Evolutionary conservation across 2,329 filamentous ascomycete genomes (phyloP).

Genomic region (Bretziella fagacearum): DNA sequence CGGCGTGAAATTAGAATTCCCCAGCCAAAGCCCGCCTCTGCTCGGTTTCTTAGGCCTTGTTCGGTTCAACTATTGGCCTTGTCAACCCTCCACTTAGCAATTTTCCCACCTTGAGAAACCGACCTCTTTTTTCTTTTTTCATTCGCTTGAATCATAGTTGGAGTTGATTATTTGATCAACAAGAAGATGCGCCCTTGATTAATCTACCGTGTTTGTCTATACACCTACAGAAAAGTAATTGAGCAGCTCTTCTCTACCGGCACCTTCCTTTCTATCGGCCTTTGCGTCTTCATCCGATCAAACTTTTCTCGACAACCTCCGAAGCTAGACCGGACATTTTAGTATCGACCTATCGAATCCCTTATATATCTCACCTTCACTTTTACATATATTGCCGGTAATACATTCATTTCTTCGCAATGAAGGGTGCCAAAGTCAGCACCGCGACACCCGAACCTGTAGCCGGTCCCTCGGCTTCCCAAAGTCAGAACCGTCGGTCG

Average conservation of each 20-base stretch:
- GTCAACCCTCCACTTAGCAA: background rate
- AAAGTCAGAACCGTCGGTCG: constrained; percentile 35
- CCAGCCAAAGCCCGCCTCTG: background rate
- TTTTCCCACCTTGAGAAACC: background rate
- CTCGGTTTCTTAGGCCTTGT: constrained; percentile 1
- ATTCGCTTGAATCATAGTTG: no score
- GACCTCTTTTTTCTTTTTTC: background rate
- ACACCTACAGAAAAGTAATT: no score
- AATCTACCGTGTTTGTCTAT: no score
- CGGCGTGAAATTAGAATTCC: background rate
- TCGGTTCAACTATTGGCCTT: background rate
- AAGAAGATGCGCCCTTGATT: no score
- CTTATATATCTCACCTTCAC: background rate
- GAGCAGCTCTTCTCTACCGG: no score
- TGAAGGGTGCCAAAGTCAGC: constrained; percentile 39
- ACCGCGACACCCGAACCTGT: constrained; percentile 18
- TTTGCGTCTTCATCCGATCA: background rate
- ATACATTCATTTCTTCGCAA: constrained; percentile 19
- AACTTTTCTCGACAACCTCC: background rate
- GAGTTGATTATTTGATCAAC: no score
- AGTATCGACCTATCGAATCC: background rate
- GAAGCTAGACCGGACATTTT: background rate
- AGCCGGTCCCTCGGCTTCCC: background rate
- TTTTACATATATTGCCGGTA: no score
- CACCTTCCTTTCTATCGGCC: no score